A percentile compares a stretch with the other conserved stretches of the same genome.
These are phyloP conservation scores for Lentinula novae-zelandiae DNA, from an alignment of 1,284 basidiomycete species.

Conservation along the genomic window DNA sequence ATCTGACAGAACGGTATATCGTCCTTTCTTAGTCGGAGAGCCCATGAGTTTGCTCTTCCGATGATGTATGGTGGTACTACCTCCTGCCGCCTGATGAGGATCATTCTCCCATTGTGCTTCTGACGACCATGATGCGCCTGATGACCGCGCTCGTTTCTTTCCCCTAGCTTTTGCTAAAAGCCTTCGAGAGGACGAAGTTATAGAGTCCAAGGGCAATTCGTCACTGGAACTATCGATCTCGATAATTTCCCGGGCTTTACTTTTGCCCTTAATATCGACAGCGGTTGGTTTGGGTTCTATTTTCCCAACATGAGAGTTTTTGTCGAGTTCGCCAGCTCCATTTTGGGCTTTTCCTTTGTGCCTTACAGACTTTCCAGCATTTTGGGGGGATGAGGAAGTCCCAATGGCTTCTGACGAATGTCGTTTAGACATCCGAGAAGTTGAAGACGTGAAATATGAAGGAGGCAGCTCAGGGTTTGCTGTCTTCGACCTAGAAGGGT, in stretches of 20 bases:
- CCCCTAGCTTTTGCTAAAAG: not conserved
- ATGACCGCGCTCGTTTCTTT: constrained; percentile 6
- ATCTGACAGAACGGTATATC: not conserved
- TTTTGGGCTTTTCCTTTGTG: not conserved
- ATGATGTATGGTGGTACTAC: not conserved
- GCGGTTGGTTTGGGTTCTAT: not conserved
- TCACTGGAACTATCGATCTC: constrained; percentile 1
- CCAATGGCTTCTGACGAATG: not conserved
- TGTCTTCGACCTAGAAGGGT: not conserved
- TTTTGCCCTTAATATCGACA: constrained; percentile 9
- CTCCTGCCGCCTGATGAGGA: not conserved
- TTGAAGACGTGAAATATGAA: not conserved
- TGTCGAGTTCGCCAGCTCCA: not conserved
- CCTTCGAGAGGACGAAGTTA: not conserved
- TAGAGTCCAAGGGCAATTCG: not conserved
- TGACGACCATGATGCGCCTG: not conserved
- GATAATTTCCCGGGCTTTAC: constrained; percentile 15
- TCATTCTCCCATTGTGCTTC: not conserved
- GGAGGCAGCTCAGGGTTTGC: not conserved
- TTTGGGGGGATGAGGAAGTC: not conserved
- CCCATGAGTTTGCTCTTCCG: not conserved
- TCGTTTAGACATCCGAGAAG: not conserved
- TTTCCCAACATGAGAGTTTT: not conserved
- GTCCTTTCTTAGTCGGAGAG: constrained; percentile 2
- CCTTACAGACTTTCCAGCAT: not conserved